These are phyloP conservation scores for Pichia thaimueangensis DNA, from an alignment of 805 yeast genomes.

Conservation along the genomic window DNA sequence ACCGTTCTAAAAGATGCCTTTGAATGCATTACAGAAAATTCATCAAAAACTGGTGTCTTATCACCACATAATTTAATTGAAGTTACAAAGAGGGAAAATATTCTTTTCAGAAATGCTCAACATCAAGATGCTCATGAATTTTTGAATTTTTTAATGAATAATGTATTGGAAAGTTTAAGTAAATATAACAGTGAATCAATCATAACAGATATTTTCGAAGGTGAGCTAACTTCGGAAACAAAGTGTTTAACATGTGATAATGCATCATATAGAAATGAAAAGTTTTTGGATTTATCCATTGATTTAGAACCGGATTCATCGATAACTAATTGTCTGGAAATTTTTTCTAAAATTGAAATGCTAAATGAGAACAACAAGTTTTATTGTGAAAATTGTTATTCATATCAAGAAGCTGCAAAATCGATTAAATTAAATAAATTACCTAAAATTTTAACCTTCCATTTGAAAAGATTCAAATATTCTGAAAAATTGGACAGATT, in stretches of 20 bases:
- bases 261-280: constrained; percentile 73
- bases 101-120: constrained; percentile 82
- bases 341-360: constrained; percentile 81
- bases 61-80: constrained; percentile 73
- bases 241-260: constrained; percentile 87
- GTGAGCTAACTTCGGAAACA: constrained; percentile 77
- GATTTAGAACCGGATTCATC: constrained; percentile 75
- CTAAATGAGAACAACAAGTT: constrained; percentile 84
- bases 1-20: constrained; percentile 78
- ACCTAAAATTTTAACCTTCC: constrained; percentile 76
- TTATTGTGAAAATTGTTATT: constrained; percentile 84
- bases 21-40: constrained; percentile 72
- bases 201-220: constrained; percentile 66
- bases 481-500: constrained; percentile 74
- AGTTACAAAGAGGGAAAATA: constrained; percentile 74
- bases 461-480: constrained; percentile 87
- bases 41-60: constrained; percentile 69
- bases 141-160: constrained; percentile 76
- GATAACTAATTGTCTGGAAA: constrained; percentile 68
- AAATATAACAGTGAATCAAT: constrained; percentile 17
- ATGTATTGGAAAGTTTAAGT: constrained; percentile 48
- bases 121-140: constrained; percentile 99
- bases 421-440: constrained; percentile 71
- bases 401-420: constrained; percentile 90
- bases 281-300: constrained; percentile 77